These are phyloP conservation scores for Pseudisothecium myosuroides DNA, from an alignment of 225 moss, liverwort and hornwort species.

Conservation along the genomic window DNA sequence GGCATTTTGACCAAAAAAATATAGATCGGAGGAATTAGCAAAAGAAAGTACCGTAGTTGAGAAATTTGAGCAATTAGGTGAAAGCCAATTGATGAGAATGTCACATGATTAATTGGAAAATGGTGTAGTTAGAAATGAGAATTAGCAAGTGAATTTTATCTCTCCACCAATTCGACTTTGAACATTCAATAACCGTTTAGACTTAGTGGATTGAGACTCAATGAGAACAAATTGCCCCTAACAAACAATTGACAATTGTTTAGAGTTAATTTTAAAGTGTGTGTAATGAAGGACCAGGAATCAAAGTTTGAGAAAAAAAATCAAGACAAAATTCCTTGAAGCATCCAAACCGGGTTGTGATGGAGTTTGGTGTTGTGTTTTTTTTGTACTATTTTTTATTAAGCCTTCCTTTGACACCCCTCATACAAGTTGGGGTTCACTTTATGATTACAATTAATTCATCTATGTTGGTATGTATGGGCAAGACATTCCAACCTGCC, in stretches of 20 bases:
- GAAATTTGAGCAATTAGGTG: not conserved
- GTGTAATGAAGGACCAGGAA: fast-evolving
- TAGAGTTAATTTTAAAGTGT: not conserved
- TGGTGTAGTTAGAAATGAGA: not conserved
- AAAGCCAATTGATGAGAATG: not conserved
- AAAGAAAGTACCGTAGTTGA: not conserved
- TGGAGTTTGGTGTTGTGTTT: not conserved
- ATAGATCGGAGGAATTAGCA: not conserved
- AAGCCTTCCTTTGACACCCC: too few species aligned
- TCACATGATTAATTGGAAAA: not conserved
- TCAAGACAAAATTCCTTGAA: not conserved
- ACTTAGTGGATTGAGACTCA: too few species aligned
- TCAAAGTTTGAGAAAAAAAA: fast-evolving
- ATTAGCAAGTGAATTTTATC: not conserved
- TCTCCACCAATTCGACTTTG: not conserved
- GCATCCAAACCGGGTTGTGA: fast-evolving
- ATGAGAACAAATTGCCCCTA: fast-evolving
- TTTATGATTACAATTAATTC: too few species aligned
- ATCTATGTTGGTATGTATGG: too few species aligned
- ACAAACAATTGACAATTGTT: not conserved
- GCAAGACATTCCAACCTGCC: too few species aligned
- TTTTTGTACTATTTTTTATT: too few species aligned
- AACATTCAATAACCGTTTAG: fast-evolving
- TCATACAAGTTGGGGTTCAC: too few species aligned
- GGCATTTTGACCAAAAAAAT: not conserved